Base-by-base conservation (phyloP, 164 flowering plant genomes). In the Santalum album region DNA sequence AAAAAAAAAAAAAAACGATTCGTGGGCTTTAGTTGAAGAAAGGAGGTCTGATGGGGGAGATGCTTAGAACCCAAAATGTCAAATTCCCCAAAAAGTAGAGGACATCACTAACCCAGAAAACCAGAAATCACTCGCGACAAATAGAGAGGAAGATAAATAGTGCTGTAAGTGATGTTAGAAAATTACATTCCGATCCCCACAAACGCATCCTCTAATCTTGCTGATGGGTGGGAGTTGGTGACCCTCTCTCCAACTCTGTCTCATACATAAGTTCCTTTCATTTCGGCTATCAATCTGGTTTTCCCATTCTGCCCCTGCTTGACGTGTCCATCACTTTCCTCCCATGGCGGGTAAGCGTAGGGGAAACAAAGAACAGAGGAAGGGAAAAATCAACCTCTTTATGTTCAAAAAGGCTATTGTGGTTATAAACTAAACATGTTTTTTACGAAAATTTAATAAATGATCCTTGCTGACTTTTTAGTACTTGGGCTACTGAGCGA, bases 181-280 rank as follows among this genome's bases (percentile, higher is more conserved):
- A 24, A 51, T 38, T 34, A 40, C 11, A 25, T 42, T 16, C 63
- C 60, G 53, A 49, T 35, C 50, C 64, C 65, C 66, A 71, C 66
- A 69, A 62, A 68, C 68, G 49, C 68, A 69, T 64, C 68, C 68
- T 53, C 43, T 69, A 60, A 62, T 59, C 64, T 69, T 69, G 77
- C 67, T 67, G 78, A 59, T 48, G 71, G 76, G 87, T 84, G 79
- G 84, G 81, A 74, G 87, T 80, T 77, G 86, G 79, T 78, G 76
- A 70, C 70, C 74, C 36, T 19, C 77, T 57, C 50, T 56, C 58
- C 63, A 62, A 47, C 64, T 18, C 58, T 65, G 68, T 72, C 70
- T 22, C 50, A 7, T 50, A 16, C 52, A 25, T 3, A 3, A 29
- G 34, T 29, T 9, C 34, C 34, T 29, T 29, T 29, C 46, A 16